Evolutionary conservation across 169 alveolate species (phyloP).

Genomic region (Plasmodium gaboni): DNA sequence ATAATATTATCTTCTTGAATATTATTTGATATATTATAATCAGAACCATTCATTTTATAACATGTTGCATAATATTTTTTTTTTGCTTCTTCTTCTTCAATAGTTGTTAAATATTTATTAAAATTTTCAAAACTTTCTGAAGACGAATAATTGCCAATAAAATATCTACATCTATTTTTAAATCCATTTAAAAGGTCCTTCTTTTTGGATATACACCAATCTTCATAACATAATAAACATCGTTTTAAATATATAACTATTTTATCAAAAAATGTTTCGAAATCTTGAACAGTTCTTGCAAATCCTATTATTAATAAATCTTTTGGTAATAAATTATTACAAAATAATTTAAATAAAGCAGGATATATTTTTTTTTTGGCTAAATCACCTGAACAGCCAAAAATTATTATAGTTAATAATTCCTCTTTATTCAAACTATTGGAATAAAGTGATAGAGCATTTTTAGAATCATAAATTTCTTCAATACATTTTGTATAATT

Average conservation of each 20-base stretch:
- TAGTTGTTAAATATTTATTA: conserved; percentile 38
- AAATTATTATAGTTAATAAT: conserved; percentile 74
- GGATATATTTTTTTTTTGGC: conserved; percentile 84
- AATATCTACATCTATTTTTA: conserved; percentile 45
- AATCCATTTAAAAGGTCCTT: conserved; percentile 60
- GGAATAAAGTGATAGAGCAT: conserved; percentile 33
- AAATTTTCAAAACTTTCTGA: conserved; percentile 25
- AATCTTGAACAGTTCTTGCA: conserved; percentile 58
- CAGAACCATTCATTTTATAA: not conserved
- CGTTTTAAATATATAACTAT: conserved; percentile 70
- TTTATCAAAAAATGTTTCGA: conserved; percentile 40
- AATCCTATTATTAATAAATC: conserved; percentile 79
- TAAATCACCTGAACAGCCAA: conserved; percentile 85
- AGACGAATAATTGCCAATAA: conserved; percentile 46
- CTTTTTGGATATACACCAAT: conserved; percentile 59
- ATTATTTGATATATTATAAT: not conserved
- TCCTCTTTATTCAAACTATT: conserved; percentile 21
- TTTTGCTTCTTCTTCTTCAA: conserved; percentile 42
- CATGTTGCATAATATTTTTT: conserved; percentile 31
- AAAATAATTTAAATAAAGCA: conserved; percentile 81
- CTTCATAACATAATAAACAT: conserved; percentile 60
- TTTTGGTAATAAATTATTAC: conserved; percentile 82
- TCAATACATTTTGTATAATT: conserved; percentile 42
- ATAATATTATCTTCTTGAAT: not conserved
- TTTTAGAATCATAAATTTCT: conserved; percentile 65